phyloP scores from a whole-genome alignment of 164 flowering plant species.

The Santalum album region DNA sequence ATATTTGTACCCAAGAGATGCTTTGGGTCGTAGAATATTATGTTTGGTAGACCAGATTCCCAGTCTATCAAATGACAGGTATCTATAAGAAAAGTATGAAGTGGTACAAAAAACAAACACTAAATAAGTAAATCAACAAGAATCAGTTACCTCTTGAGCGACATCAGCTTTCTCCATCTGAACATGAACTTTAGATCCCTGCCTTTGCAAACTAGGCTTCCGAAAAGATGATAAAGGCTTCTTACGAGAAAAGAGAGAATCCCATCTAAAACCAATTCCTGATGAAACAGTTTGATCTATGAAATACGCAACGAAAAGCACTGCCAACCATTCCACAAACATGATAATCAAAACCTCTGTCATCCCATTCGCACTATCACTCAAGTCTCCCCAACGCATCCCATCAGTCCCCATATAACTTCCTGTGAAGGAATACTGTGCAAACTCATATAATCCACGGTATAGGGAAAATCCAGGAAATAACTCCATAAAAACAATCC shows the following conservation, averaged over 20 bases:
- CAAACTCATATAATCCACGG: constrained; percentile 85
- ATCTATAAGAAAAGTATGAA: too few species aligned
- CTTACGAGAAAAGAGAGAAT: constrained; percentile 52
- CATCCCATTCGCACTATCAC: constrained; percentile 65
- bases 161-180: constrained; percentile 85
- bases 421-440: constrained; percentile 51
- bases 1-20: too few species aligned
- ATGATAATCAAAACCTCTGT: constrained; percentile 63
- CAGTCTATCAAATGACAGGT: too few species aligned
- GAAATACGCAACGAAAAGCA: constrained; percentile 53
- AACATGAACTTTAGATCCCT: constrained; percentile 57
- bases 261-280: constrained; percentile 47
- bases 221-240: constrained; percentile 32
- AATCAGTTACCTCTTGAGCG: constrained; percentile 65
- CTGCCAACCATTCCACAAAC: constrained; percentile 47
- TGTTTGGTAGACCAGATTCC: too few species aligned
- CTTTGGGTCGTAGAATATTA: too few species aligned
- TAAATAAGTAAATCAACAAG: neutral
- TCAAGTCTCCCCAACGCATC: constrained; percentile 71
- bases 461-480: constrained; percentile 81
- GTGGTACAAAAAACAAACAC: too few species aligned
- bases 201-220: constrained; percentile 44
- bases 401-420: constrained; percentile 56
- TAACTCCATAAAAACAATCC: constrained; percentile 73
- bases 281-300: constrained; percentile 61